phyloP scores from a whole-genome alignment of 2,329 filamentous ascomycete species.

The Mycogone perniciosa region DNA sequence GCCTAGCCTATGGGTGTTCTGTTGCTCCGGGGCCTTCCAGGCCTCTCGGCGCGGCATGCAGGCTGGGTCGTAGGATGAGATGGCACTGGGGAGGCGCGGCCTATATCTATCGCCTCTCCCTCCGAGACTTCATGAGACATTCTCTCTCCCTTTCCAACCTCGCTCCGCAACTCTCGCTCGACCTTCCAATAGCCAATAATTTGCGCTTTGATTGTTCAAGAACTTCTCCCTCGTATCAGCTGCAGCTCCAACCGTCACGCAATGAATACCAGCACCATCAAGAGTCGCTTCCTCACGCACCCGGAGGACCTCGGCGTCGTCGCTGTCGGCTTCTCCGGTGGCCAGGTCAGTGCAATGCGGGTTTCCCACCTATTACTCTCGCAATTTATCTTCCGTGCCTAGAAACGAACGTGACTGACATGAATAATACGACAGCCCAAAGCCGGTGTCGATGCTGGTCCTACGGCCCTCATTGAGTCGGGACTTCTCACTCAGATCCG shows the following conservation, averaged over 20 bases:
- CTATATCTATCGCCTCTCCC: too few relatives aligned
- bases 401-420: background rate
- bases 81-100: too few relatives aligned
- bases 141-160: too few relatives aligned
- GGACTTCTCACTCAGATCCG: constrained; percentile 79
- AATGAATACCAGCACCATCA: constrained; percentile 49
- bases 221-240: background rate
- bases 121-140: too few relatives aligned
- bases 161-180: too few relatives aligned
- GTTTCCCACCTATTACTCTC: background rate
- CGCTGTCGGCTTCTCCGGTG: constrained; percentile 92
- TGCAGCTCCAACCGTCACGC: constrained; percentile 3
- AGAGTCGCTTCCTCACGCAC: constrained; percentile 71
- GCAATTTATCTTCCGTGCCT: background rate
- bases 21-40: too few relatives aligned
- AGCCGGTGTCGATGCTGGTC: constrained; percentile 83
- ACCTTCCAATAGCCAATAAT: background rate
- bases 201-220: too few relatives aligned
- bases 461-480: constrained; percentile 78
- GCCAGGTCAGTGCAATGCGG: constrained; percentile 59
- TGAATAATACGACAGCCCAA: constrained; percentile 57
- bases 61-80: too few relatives aligned
- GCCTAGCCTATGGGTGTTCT: background rate
- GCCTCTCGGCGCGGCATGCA: too few relatives aligned
- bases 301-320: constrained; percentile 82